These are phyloP conservation scores for Trametes cinnabarina DNA, from an alignment of 768 basidiomycete species.

Conservation along the genomic window DNA sequence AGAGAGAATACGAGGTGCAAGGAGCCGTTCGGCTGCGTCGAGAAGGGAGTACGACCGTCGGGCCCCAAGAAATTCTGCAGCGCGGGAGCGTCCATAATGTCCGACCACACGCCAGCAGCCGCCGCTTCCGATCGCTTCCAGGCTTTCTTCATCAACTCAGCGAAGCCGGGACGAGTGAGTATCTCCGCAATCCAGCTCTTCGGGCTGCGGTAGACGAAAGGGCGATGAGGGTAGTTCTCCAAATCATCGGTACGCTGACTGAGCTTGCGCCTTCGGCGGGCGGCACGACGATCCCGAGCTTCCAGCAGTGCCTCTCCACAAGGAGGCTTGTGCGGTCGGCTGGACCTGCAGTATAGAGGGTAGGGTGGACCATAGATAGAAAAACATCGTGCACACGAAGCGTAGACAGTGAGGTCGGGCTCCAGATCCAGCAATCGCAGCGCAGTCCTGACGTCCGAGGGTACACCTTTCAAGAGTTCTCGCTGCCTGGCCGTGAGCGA, in stretches of 20 bases:
- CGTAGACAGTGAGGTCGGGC: background rate
- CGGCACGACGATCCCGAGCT: background rate
- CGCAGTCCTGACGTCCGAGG: slow-evolving; percentile 2
- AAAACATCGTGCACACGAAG: slow-evolving; percentile 11
- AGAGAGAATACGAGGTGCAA: slow-evolving; percentile 14
- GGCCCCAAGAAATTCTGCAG: slow-evolving; percentile 13
- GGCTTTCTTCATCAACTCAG: background rate
- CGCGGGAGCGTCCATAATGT: slow-evolving; percentile 14
- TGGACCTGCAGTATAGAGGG: slow-evolving; percentile 5
- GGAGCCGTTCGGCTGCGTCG: background rate
- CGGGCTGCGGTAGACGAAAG: slow-evolving; percentile 4
- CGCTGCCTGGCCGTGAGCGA: background rate
- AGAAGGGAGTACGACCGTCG: slow-evolving; percentile 4
- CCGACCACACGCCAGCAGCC: background rate
- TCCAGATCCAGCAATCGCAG: background rate
- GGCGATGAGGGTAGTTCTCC: background rate
- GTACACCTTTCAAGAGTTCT: background rate
- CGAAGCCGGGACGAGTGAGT: slow-evolving; percentile 14
- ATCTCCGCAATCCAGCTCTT: slow-evolving; percentile 16
- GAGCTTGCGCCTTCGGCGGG: no score
- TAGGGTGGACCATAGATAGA: slow-evolving; percentile 1
- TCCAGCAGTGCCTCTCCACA: background rate
- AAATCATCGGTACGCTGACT: background rate
- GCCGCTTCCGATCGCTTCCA: background rate
- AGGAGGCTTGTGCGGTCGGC: background rate